phyloP scores from a whole-genome alignment of 2,329 filamentous ascomycete genomes.

The Pseudocercospora crystallina region DNA sequence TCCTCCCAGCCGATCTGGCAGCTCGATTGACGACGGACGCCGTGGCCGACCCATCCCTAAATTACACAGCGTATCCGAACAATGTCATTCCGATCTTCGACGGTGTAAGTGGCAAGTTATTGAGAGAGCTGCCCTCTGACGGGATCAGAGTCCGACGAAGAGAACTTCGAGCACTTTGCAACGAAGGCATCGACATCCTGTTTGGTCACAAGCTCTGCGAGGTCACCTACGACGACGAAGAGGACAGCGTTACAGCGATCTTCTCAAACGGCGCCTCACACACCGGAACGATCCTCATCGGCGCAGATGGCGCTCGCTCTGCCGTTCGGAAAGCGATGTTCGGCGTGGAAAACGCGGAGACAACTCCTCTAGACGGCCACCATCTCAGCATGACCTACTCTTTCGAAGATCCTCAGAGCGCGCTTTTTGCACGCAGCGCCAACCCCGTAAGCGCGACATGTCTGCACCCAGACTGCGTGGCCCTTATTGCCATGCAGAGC shows the following conservation, averaged over 20 bases:
- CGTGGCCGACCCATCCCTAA: not conserved
- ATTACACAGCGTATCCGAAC: not conserved
- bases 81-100: slow-evolving; percentile 5
- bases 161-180: slow-evolving; percentile 9
- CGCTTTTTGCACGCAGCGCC: slow-evolving; percentile 14
- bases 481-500: slow-evolving; percentile 17
- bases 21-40: not conserved
- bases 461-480: slow-evolving; percentile 13
- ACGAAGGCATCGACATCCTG: slow-evolving; percentile 10
- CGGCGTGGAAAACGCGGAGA: not conserved
- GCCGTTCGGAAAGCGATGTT: slow-evolving; percentile 19
- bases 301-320: slow-evolving; percentile 24
- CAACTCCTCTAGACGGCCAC: slow-evolving; percentile 5
- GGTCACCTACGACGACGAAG: slow-evolving; percentile 6
- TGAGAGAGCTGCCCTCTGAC: not conserved
- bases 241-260: slow-evolving; percentile 16
- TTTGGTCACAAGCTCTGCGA: slow-evolving; percentile 13
- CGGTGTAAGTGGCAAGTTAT: slow-evolving; percentile 2
- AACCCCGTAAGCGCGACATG: slow-evolving; percentile 19
- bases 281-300: slow-evolving; percentile 21
- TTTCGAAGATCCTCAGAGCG: slow-evolving; percentile 5
- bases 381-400: slow-evolving; percentile 17
- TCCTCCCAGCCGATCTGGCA: slow-evolving; percentile 3
- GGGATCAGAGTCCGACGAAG: slow-evolving; percentile 4
- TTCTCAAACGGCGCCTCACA: slow-evolving; percentile 18